A percentile compares a stretch with the other conserved stretches of the same genome.
Conservation (phyloP, 2,329 filamentous ascomycete species). For the Fusarium xyrophilum region DNA sequence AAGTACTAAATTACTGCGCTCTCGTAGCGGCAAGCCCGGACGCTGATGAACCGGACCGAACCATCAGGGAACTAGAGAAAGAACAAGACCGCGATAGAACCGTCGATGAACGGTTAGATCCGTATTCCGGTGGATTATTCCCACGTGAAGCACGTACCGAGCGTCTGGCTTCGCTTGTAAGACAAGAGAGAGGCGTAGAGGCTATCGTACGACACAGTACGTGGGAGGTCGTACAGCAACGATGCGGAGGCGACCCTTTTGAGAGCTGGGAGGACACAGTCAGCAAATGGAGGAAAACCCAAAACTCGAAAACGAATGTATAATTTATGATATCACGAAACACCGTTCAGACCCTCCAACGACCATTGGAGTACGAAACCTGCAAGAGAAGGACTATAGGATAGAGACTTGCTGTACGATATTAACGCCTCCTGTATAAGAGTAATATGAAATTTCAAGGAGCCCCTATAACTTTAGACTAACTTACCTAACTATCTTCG, state of each 20-base stretch:
- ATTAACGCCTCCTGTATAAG: neutral
- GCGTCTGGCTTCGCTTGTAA: conserved; percentile 73
- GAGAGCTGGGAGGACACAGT: conserved; percentile 71
- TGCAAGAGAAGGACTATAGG: neutral
- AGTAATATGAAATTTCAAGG: neutral
- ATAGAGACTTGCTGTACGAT: neutral
- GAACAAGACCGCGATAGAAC: conserved; percentile 53
- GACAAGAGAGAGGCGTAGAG: conserved; percentile 79
- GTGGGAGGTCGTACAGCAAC: conserved; percentile 78
- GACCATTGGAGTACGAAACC: conserved; percentile 18
- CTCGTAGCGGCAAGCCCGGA: neutral
- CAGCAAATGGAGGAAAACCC: conserved; percentile 63
- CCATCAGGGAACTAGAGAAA: neutral
- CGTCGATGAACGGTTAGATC: conserved; percentile 88
- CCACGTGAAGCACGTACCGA: conserved; percentile 81
- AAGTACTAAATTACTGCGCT: neutral
- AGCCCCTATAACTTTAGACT: neutral
- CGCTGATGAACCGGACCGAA: neutral
- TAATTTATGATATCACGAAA: neutral
- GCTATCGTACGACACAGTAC: conserved; percentile 80
- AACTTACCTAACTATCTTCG: neutral
- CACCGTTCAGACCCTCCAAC: neutral
- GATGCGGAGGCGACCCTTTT: conserved; percentile 69
- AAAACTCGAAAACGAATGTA: conserved; percentile 16
- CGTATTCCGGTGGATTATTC: conserved; percentile 86